Percentiles rank a stretch among this genome's conserved stretches.
These are phyloP conservation scores for Candida schatavii DNA, from an alignment of 805 yeast species.

Conservation along the genomic window DNA sequence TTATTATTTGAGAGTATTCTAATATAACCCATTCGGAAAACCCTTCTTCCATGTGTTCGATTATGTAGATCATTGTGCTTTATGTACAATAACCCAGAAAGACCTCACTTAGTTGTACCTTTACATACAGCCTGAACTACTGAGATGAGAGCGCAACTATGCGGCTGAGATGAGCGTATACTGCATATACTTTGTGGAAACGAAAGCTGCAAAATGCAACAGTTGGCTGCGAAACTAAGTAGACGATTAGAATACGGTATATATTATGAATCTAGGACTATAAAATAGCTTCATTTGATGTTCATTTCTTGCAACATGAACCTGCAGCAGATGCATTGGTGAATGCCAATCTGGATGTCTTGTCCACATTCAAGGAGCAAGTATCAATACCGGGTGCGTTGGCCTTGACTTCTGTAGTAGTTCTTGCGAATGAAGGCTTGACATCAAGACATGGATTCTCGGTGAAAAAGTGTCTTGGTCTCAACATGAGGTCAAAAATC, in stretches of 20 bases:
- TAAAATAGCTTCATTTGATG: no score
- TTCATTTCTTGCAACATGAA: constrained; percentile 24
- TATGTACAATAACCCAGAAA: no score
- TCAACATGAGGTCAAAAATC: constrained; percentile 67
- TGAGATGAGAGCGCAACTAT: no score
- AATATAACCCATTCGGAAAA: constrained; percentile 94
- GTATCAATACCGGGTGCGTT: constrained; percentile 31
- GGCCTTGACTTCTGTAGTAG: constrained; percentile 39
- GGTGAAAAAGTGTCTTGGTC: constrained; percentile 77
- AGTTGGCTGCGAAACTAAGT: no score
- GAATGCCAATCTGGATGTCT: constrained; percentile 39
- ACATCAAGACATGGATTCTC: constrained; percentile 78
- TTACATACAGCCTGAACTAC: no score
- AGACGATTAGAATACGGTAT: no score
- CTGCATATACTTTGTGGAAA: no score
- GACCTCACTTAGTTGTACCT: no score
- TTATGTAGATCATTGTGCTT: constrained; percentile 93
- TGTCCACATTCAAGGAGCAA: constrained; percentile 36
- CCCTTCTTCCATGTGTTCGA: constrained; percentile 97
- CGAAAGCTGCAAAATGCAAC: no score
- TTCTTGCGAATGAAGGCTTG: constrained; percentile 54
- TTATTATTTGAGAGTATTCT: constrained; percentile 79
- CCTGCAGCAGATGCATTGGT: constrained; percentile 19
- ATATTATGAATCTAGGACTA: no score
- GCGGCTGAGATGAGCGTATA: no score